These are phyloP conservation scores for Orobanche coerulescens DNA, from an alignment of 257 asterid species.

Conservation along the genomic window DNA sequence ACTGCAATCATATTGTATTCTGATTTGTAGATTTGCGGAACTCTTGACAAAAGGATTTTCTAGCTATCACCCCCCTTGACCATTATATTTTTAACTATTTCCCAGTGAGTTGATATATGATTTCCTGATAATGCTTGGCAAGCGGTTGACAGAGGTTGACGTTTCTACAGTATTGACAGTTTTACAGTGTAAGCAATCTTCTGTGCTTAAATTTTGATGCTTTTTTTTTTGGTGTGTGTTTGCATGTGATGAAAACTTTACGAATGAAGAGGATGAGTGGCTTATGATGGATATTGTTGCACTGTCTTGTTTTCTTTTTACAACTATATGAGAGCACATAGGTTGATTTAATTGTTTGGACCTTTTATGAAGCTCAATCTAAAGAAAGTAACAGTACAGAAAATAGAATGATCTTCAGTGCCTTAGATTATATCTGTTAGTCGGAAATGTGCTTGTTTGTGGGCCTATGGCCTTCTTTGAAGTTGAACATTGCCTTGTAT, in stretches of 20 bases:
- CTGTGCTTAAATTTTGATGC: too few species aligned
- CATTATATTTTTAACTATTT: conserved; percentile 24
- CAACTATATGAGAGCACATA: too few species aligned
- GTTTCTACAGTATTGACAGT: conserved; percentile 79
- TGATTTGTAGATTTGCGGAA: not conserved
- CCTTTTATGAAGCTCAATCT: too few species aligned
- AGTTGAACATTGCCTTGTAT: too few species aligned
- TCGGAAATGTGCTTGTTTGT: not conserved
- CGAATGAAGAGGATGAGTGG: not conserved
- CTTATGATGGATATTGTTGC: not conserved
- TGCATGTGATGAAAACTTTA: not conserved
- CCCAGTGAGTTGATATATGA: conserved; percentile 87
- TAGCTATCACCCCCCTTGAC: too few species aligned
- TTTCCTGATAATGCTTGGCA: conserved; percentile 80
- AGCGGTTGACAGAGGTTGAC: conserved; percentile 88
- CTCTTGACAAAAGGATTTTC: not conserved
- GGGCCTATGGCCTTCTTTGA: too few species aligned
- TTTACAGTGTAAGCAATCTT: conserved; percentile 58
- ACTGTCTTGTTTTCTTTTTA: not conserved
- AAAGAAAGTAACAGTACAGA: too few species aligned
- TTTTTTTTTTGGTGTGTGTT: not conserved
- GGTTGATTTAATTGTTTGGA: too few species aligned
- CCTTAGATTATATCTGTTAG: not conserved
- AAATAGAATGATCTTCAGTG: not conserved
- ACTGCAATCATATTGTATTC: not conserved